These are phyloP conservation scores for Datura wrightii DNA, from an alignment of 257 asterid species.

Conservation along the genomic window DNA sequence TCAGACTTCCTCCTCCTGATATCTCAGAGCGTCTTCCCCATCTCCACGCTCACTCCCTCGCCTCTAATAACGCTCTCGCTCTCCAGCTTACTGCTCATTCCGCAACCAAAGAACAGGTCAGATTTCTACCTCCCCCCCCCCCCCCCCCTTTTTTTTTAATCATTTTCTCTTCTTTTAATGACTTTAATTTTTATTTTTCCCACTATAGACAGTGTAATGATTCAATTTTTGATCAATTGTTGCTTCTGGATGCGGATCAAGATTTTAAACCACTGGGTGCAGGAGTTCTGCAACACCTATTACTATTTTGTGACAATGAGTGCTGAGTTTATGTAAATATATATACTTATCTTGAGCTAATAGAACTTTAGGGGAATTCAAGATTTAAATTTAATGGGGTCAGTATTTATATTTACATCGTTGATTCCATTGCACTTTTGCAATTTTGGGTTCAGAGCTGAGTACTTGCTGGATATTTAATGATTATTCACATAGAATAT, in stretches of 20 bases:
- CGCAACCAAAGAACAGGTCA: conserved; percentile 85
- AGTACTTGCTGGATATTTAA: background rate
- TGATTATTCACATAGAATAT: background rate
- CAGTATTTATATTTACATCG: background rate
- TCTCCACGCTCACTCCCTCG: conserved; percentile 96
- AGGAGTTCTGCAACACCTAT: background rate
- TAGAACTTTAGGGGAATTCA: background rate
- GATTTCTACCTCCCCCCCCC: background rate
- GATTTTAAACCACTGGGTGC: background rate
- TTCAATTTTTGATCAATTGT: background rate
- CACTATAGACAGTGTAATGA: background rate
- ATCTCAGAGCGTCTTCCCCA: conserved; percentile 92
- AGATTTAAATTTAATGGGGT: background rate
- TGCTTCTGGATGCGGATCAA: background rate
- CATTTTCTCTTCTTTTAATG: background rate
- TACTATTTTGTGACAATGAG: background rate
- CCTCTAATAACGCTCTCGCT: conserved; percentile 84
- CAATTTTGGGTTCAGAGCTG: background rate
- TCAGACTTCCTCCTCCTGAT: conserved; percentile 90
- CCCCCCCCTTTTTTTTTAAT: background rate
- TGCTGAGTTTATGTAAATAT: background rate
- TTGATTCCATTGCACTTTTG: background rate
- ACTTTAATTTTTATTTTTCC: background rate
- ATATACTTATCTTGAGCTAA: background rate
- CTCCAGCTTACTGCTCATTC: conserved; percentile 94